Base-by-base conservation (phyloP, 805 yeast genomes). In the Saturnispora sanitii region DNA sequence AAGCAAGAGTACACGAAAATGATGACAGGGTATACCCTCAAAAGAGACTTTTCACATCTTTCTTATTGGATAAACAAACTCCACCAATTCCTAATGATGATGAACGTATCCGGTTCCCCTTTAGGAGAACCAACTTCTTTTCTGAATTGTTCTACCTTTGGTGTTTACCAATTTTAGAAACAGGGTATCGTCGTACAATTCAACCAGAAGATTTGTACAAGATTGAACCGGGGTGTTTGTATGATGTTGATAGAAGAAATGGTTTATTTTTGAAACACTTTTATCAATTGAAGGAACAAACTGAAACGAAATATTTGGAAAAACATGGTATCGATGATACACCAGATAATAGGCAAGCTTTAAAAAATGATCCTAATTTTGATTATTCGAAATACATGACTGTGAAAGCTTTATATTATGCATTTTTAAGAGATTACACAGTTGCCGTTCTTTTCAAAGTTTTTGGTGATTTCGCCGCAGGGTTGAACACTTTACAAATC, bases 141-240 rank as follows among this genome's bases (percentile, higher is more conserved):
- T 65, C 68, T 12, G 60, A 60, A 48, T 35, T 66, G 0, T 71
- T 76, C 46, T 76, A 80, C 53, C 66, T 77, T 68, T 83, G 94
- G 92, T 64, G 81, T 29, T 40, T 60, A 16, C 90, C 90, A 1
- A 49, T 82, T 23, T 58, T 84, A 65, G 60, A 61, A 18, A 70
- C 71, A 6, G 92, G 94, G 7, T 83, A 83, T 56, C 75, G 71
- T 54, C 67, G 94, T 51, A 79, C 86, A 0, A 62, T 83, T 37
- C 75, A 73, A 40, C 77, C 82, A 2, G 71, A 72, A 37, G 92
- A 83, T 60, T 56, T 82, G 45, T 82, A 56, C 50, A 58, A 57
- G 42, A 57, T 75, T 45, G 65, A 66, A n/a, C 57, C 56, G 4
- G 64, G 56, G 9, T 45, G 56, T 5, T 32, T 56, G 15, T 58